phyloP scores from a whole-genome alignment of 805 yeast genomes.

The Lipomyces starkeyi region DNA sequence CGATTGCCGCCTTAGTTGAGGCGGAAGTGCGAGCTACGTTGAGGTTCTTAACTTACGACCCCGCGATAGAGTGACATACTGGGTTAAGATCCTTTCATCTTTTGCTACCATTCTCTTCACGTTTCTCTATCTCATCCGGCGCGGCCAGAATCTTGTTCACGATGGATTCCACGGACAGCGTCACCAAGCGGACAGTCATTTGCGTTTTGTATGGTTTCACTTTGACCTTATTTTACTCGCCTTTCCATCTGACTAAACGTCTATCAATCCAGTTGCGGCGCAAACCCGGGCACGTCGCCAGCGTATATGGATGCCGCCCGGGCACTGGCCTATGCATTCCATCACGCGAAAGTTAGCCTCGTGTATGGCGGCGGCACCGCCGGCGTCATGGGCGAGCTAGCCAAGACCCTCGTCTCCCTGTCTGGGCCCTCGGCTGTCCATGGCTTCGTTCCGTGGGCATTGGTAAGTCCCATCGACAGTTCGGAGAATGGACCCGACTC shows the following conservation, averaged over 20 bases:
- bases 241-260: too few species aligned
- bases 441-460: constrained; percentile 85
- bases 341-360: constrained; percentile 67
- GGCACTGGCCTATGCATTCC: constrained; percentile 65
- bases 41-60: too few species aligned
- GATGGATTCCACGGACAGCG: neutral
- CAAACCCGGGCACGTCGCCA: constrained; percentile 68
- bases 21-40: too few species aligned
- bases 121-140: too few species aligned
- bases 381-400: constrained; percentile 43
- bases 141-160: too few species aligned
- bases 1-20: too few species aligned
- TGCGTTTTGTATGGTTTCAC: neutral
- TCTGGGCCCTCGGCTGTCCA: constrained; percentile 55
- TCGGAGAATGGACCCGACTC: constrained; percentile 46
- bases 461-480: constrained; percentile 70
- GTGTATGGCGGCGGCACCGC: constrained; percentile 90
- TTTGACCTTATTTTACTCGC: too few species aligned
- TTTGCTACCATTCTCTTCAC: too few species aligned
- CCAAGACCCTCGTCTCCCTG: constrained; percentile 33
- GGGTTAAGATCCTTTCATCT: too few species aligned
- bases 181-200: neutral
- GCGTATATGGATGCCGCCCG: constrained; percentile 59
- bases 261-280: constrained; percentile 64
- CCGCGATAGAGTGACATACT: too few species aligned